These are phyloP conservation scores for Echinochloa phyllopogon DNA, from an alignment of 176 grass and related monocot species.

Conservation along the genomic window DNA sequence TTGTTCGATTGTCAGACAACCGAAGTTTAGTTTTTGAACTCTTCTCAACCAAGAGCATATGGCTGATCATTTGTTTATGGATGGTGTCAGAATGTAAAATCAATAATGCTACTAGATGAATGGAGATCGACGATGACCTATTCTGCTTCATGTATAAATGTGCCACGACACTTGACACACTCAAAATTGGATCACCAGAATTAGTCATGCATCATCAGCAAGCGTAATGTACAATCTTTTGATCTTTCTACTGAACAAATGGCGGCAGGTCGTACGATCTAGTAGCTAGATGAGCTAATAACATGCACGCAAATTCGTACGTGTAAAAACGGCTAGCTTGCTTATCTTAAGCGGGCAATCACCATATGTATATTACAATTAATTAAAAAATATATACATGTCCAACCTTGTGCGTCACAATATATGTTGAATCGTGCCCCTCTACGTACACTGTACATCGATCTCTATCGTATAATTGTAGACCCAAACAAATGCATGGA, in stretches of 20 bases:
- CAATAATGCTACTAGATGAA: too few relatives aligned
- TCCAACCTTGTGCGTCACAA: neutral
- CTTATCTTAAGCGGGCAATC: neutral
- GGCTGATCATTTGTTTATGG: neutral
- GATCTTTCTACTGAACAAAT: neutral
- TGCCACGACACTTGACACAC: neutral
- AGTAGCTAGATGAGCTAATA: neutral
- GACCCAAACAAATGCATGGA: neutral
- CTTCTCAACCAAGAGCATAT: neutral
- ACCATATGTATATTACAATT: neutral
- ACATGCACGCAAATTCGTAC: neutral
- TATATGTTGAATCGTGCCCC: neutral
- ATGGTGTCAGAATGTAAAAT: neutral
- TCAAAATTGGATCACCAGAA: conserved; percentile 5
- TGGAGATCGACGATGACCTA: neutral
- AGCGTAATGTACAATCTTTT: conserved; percentile 1
- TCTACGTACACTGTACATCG: neutral
- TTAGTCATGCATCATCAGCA: neutral
- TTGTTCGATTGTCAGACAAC: neutral
- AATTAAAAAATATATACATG: neutral
- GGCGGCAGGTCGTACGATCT: neutral
- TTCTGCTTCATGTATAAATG: neutral
- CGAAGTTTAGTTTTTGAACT: neutral
- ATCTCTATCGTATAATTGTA: too few relatives aligned
- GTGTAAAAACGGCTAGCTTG: neutral